Percentiles rank a stretch among this genome's conserved stretches.
Evolutionary conservation across 2,329 filamentous ascomycete species (phyloP).

Genomic region (Hypoxylon sp.): DNA sequence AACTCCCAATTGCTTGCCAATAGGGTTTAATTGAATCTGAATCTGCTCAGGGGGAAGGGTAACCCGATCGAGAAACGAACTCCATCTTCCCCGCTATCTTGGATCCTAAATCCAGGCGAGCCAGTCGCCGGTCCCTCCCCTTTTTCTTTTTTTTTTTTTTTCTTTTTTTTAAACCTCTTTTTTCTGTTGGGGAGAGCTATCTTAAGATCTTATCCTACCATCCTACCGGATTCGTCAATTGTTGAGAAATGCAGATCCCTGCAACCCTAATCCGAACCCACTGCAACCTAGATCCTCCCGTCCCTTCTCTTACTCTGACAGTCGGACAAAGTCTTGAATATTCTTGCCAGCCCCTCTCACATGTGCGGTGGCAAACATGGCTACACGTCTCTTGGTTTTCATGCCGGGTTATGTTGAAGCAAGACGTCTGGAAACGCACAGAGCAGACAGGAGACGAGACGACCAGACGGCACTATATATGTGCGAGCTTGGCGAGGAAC

Average conservation of each 20-base stretch:
- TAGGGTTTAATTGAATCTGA: conserved; percentile 1
- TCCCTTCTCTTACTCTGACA: neutral
- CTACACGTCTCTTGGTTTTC: neutral
- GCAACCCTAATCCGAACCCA: conserved; percentile 14
- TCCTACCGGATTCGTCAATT: conserved; percentile 34
- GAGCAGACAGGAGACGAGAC: no score
- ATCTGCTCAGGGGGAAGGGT: conserved; percentile 15
- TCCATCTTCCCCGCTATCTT: conserved; percentile 19
- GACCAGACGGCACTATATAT: no score
- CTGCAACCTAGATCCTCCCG: conserved; percentile 10
- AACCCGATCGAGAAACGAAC: conserved; percentile 16
- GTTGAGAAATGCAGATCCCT: conserved; percentile 34
- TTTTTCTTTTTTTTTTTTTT: conserved; percentile 16
- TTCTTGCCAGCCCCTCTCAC: conserved; percentile 27
- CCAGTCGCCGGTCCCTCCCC: neutral
- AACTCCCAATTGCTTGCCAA: conserved; percentile 29
- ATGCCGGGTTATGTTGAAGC: no score
- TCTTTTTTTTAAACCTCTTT: no score
- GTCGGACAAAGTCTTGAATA: conserved; percentile 7
- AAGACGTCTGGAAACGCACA: no score
- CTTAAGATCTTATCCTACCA: conserved; percentile 24
- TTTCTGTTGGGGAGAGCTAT: conserved; percentile 34
- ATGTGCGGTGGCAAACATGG: conserved; percentile 23
- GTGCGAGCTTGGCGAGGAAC: no score
- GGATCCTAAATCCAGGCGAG: neutral